Conservation (phyloP, 1,284 basidiomycete species). For the Cutaneotrichosporon cutaneum region DNA sequence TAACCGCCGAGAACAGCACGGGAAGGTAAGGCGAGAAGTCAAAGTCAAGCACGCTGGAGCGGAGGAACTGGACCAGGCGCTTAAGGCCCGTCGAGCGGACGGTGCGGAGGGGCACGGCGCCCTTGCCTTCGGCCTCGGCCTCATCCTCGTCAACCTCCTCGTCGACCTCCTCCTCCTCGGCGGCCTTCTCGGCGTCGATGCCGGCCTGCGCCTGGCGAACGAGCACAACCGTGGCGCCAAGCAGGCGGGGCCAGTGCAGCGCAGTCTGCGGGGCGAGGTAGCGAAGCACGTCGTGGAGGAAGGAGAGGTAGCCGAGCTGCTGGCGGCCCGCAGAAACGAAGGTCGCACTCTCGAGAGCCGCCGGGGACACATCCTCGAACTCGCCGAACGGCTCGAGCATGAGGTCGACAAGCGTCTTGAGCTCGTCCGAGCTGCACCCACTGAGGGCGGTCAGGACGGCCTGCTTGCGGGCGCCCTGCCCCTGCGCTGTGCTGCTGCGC, state of each 20-base stretch:
- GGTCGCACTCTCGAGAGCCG: conserved; percentile 16
- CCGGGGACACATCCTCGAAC: conserved; percentile 7
- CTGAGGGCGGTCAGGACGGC: conserved; percentile 75
- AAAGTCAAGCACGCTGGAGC: conserved; percentile 62
- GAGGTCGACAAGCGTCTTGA: conserved; percentile 75
- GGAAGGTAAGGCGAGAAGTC: conserved; percentile 72
- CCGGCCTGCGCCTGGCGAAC: conserved; percentile 64
- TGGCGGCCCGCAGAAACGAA: conserved; percentile 63
- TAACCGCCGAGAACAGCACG: conserved; percentile 67
- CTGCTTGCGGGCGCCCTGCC: conserved; percentile 67
- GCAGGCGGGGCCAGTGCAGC: conserved; percentile 68
- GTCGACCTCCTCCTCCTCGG: conserved; percentile 48
- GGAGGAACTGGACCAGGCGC: conserved; percentile 85
- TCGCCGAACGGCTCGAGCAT: conserved; percentile 77
- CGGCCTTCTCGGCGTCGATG: conserved; percentile 53
- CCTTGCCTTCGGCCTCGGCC: conserved; percentile 44
- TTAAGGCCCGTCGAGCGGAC: conserved; percentile 82
- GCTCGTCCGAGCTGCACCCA: conserved; percentile 70
- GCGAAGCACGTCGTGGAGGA: conserved; percentile 80
- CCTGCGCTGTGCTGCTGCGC: conserved; percentile 59
- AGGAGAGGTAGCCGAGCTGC: conserved; percentile 74
- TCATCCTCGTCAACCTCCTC: conserved; percentile 48
- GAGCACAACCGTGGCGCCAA: conserved; percentile 67
- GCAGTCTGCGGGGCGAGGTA: conserved; percentile 72
- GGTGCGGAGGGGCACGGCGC: conserved; percentile 58